phyloP scores from a whole-genome alignment of 164 flowering plant genomes.

The Cinnamomum micranthum region DNA sequence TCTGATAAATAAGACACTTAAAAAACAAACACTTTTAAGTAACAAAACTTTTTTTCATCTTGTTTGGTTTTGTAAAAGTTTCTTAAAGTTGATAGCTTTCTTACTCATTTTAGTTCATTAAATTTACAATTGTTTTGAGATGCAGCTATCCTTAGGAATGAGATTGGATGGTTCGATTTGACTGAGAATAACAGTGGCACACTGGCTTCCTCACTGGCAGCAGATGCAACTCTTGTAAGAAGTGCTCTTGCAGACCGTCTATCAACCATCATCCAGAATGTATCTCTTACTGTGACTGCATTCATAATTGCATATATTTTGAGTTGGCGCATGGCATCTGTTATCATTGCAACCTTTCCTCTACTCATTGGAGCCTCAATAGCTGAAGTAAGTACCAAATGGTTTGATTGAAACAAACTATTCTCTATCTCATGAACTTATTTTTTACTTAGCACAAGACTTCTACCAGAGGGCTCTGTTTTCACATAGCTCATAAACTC shows the following conservation, averaged over 20 bases:
- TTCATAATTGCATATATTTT: slow-evolving; percentile 54
- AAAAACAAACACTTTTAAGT: neutral
- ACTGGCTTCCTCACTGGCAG: slow-evolving; percentile 52
- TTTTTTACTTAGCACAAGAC: neutral
- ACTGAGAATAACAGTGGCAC: slow-evolving; percentile 61
- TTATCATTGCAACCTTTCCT: slow-evolving; percentile 62
- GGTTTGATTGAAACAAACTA: neutral
- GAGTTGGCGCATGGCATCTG: slow-evolving; percentile 68
- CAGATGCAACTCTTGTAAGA: slow-evolving; percentile 63
- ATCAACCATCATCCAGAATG: slow-evolving; percentile 67
- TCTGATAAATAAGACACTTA: neutral
- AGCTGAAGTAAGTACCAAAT: slow-evolving; percentile 43
- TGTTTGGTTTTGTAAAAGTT: too few relatives aligned
- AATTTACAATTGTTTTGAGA: neutral
- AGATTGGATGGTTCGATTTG: slow-evolving; percentile 82
- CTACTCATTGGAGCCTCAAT: slow-evolving; percentile 59
- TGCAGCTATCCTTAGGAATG: slow-evolving; percentile 74
- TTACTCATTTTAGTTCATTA: neutral
- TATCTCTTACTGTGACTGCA: slow-evolving; percentile 59
- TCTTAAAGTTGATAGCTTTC: neutral
- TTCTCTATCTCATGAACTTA: neutral
- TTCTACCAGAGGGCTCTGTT: neutral
- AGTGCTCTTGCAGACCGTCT: slow-evolving; percentile 65
- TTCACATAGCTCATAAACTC: neutral
- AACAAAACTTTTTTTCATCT: neutral